These are phyloP conservation scores for Hordeum marinum DNA, from an alignment of 176 grass and related monocot species.

Conservation along the genomic window DNA sequence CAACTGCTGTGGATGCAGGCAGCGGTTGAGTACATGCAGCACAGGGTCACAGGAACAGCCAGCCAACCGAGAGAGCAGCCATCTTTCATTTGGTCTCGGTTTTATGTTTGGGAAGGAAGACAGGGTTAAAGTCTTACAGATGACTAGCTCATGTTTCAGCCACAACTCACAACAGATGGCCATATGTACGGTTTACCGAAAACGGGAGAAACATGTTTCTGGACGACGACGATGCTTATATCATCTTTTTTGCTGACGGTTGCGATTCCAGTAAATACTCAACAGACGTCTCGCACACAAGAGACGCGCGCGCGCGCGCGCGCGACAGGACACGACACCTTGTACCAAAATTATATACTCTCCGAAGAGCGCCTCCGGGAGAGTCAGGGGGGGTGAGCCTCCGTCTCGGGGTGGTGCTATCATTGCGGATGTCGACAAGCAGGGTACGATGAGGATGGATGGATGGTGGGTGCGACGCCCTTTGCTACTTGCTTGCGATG, in stretches of 20 bases:
- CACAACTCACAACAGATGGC: neutral
- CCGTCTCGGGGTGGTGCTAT: constrained; percentile 20
- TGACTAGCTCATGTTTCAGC: constrained; percentile 2
- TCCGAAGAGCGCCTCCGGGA: constrained; percentile 37
- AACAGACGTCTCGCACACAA: constrained; percentile 27
- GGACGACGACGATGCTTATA: constrained; percentile 36
- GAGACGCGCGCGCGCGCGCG: neutral
- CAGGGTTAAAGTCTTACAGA: constrained; percentile 33
- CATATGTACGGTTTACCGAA: constrained; percentile 20
- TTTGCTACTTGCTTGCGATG: constrained; percentile 17
- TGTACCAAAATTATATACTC: constrained; percentile 61
- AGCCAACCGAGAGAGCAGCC: neutral
- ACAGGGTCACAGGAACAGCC: neutral
- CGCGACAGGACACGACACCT: neutral
- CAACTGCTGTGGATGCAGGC: neutral
- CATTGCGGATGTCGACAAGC: constrained; percentile 12
- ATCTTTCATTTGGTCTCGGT: neutral
- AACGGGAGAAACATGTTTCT: constrained; percentile 31
- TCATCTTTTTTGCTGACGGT: constrained; percentile 24
- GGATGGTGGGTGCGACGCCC: constrained; percentile 25
- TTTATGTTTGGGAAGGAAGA: constrained; percentile 39
- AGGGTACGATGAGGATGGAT: constrained; percentile 13
- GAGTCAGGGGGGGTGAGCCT: constrained; percentile 21
- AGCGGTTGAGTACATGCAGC: neutral
- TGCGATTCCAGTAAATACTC: constrained; percentile 40